phyloP scores from a whole-genome alignment of 2,329 filamentous ascomycete genomes.

The Aspergillus chevalieri region DNA sequence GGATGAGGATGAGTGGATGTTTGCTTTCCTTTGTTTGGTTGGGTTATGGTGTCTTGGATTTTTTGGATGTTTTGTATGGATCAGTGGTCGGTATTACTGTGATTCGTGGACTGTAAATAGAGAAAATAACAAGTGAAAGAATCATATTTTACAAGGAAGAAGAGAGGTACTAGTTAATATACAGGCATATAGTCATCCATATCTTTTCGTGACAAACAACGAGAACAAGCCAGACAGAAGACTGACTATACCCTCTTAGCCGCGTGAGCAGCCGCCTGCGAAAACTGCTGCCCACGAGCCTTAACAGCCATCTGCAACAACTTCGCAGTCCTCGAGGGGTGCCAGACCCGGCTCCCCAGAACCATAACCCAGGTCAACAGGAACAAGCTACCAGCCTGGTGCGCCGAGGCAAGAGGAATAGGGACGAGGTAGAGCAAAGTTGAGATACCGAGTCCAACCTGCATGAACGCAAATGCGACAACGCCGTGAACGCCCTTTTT shows the following conservation, averaged over 20 bases:
- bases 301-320: constrained; percentile 48
- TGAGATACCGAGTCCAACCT: constrained; percentile 79
- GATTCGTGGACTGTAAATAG: too few species aligned
- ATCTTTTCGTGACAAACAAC: neutral
- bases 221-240: neutral
- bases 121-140: too few species aligned
- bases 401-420: constrained; percentile 75
- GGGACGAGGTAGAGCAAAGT: constrained; percentile 94
- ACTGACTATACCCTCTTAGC: neutral
- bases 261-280: constrained; percentile 10
- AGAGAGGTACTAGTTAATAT: neutral
- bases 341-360: constrained; percentile 68
- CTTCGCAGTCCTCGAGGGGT: constrained; percentile 60
- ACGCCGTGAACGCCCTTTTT: constrained; percentile 69
- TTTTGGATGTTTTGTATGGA: too few species aligned
- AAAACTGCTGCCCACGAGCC: constrained; percentile 23
- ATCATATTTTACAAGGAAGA: neutral
- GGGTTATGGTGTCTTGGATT: too few species aligned
- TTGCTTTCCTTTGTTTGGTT: neutral
- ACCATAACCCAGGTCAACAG: constrained; percentile 77
- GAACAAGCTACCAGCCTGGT: constrained; percentile 85
- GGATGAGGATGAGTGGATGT: neutral
- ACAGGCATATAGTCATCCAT: neutral
- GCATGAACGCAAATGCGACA: constrained; percentile 73
- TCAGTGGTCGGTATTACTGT: too few species aligned